These are phyloP conservation scores for Nicotiana sylvestris DNA, from an alignment of 257 asterid species.

Conservation along the genomic window DNA sequence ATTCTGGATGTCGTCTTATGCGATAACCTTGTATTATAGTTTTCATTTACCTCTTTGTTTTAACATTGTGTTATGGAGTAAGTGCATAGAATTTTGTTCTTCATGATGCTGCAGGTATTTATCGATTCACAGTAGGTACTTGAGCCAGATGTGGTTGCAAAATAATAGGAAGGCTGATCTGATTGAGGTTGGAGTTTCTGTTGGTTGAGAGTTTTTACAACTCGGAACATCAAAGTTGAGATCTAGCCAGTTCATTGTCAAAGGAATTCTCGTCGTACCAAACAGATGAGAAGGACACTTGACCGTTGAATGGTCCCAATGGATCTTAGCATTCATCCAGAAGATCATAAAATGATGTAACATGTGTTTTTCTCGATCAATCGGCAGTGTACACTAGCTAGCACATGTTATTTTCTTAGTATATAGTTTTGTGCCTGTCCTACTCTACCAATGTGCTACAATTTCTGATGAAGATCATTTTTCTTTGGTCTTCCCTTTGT, in stretches of 20 bases:
- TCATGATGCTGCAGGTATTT: constrained; percentile 6
- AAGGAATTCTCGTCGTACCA: neutral
- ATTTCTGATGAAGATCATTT: neutral
- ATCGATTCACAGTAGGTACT: neutral
- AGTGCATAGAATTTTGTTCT: neutral
- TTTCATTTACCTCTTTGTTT: neutral
- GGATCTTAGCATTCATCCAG: neutral
- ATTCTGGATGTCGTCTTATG: neutral
- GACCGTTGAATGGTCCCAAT: neutral
- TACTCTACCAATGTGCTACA: neutral
- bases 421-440: neutral
- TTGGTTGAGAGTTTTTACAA: neutral
- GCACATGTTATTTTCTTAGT: neutral
- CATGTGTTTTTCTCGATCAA: neutral
- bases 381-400: neutral
- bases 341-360: neutral
- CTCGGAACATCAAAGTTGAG: neutral
- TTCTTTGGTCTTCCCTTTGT: no score
- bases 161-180: neutral
- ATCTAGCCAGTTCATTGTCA: neutral
- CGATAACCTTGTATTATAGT: neutral
- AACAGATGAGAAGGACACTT: neutral
- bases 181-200: neutral
- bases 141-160: neutral
- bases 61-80: neutral